Conservation (phyloP, 164 flowering plant species). For the Brasenia schreberi region DNA sequence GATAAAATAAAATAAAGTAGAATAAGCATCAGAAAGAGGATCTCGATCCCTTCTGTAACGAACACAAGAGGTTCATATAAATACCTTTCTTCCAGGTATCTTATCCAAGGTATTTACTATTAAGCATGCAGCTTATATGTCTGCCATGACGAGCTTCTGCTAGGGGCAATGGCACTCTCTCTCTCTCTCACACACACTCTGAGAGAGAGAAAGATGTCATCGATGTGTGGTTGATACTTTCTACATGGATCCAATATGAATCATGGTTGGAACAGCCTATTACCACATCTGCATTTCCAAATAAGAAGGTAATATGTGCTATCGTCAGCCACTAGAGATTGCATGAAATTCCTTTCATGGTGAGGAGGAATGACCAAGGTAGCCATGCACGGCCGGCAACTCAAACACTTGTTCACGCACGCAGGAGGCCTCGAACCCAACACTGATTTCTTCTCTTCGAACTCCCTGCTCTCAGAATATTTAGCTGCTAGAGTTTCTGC, state of each 20-base stretch:
- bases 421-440: slow-evolving; percentile 77
- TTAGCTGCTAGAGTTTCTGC: neutral
- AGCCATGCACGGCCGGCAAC: slow-evolving; percentile 68
- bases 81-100: too few relatives aligned
- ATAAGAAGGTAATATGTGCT: slow-evolving; percentile 58
- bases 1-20: too few relatives aligned
- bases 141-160: too few relatives aligned
- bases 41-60: too few relatives aligned
- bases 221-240: neutral
- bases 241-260: neutral
- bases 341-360: slow-evolving; percentile 7
- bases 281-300: slow-evolving; percentile 77
- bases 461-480: neutral
- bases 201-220: neutral
- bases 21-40: too few relatives aligned
- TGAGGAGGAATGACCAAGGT: slow-evolving; percentile 46
- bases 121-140: too few relatives aligned
- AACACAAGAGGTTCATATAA: too few relatives aligned
- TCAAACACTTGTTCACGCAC: slow-evolving; percentile 59
- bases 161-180: too few relatives aligned
- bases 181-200: neutral
- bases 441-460: slow-evolving; percentile 24
- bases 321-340: slow-evolving; percentile 21
- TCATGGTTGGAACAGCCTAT: slow-evolving; percentile 16
- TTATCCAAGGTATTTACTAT: too few relatives aligned